These are phyloP conservation scores for Allomyces javanicus DNA, from an alignment of 192 early-diverging fungal genomes.

Conservation along the genomic window DNA sequence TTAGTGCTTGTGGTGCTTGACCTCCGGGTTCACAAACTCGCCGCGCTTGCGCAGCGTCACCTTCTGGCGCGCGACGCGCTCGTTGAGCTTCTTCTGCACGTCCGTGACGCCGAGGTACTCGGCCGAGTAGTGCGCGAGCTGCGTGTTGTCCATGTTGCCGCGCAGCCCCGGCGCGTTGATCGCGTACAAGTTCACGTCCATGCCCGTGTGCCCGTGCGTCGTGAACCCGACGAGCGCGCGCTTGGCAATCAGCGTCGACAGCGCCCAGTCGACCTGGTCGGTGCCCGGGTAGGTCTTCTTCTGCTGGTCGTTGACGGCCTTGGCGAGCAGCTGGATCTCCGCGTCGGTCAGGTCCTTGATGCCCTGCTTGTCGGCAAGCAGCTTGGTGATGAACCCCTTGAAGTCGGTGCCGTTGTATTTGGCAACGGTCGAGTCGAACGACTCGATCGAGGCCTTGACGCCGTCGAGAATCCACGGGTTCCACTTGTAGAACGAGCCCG, in stretches of 20 bases:
- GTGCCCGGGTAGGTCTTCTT: slow-evolving; percentile 18
- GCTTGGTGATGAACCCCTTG: slow-evolving; percentile 12
- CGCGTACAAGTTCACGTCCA: slow-evolving; percentile 89
- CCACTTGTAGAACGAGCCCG: slow-evolving; percentile 26
- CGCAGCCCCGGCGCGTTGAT: slow-evolving; percentile 41
- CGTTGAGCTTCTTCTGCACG: not conserved
- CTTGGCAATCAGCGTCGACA: slow-evolving; percentile 16
- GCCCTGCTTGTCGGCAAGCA: slow-evolving; percentile 47
- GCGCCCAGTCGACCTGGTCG: not conserved
- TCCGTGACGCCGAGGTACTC: not conserved
- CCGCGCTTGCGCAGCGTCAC: too few species aligned
- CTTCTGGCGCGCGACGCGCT: not conserved
- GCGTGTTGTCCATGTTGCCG: slow-evolving; percentile 76
- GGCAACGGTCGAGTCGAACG: not conserved
- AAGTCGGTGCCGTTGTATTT: not conserved
- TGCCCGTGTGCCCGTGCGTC: slow-evolving; percentile 82
- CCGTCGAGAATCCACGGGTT: slow-evolving; percentile 12
- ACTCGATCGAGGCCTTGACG: slow-evolving; percentile 13
- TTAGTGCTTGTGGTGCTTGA: too few species aligned
- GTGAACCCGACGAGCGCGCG: slow-evolving; percentile 52
- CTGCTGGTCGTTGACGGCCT: slow-evolving; percentile 11
- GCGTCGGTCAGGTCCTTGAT: slow-evolving; percentile 44
- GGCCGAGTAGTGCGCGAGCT: not conserved
- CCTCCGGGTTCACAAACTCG: too few species aligned
- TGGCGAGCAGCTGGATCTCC: slow-evolving; percentile 27